phyloP scores from a whole-genome alignment of 495 filamentous ascomycete species.

The Penicillium salamii region DNA sequence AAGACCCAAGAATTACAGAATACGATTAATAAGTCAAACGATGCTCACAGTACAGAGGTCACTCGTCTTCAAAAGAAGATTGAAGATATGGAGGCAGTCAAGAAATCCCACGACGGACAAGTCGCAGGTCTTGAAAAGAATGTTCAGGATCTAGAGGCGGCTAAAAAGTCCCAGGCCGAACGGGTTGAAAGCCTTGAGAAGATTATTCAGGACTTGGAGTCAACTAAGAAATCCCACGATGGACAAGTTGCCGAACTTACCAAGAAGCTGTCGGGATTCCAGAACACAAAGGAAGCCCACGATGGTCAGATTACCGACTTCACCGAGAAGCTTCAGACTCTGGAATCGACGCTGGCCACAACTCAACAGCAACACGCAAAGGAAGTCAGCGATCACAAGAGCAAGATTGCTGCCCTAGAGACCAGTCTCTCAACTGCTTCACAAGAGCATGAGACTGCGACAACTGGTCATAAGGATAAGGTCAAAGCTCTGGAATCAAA shows the following conservation, averaged over 20 bases:
- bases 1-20: slow-evolving; percentile 49
- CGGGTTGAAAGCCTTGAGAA: slow-evolving; percentile 8
- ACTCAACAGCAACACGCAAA: not conserved
- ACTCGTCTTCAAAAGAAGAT: slow-evolving; percentile 47
- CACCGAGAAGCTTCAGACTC: slow-evolving; percentile 6
- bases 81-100: too few relatives aligned
- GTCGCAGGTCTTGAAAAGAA: slow-evolving; percentile 1
- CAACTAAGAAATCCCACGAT: slow-evolving; percentile 4
- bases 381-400: slow-evolving; percentile 45
- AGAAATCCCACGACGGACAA: slow-evolving; percentile 34
- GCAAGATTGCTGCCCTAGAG: slow-evolving; percentile 51
- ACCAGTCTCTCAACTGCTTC: slow-evolving; percentile 53
- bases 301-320: slow-evolving; percentile 4
- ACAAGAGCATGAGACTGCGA: slow-evolving; percentile 56
- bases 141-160: not conserved
- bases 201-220: not conserved
- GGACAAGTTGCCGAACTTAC: slow-evolving; percentile 6
- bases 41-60: slow-evolving; percentile 1
- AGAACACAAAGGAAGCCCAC: not conserved
- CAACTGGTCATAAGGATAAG: slow-evolving; percentile 53
- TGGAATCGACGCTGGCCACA: slow-evolving; percentile 43
- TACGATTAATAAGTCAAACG: slow-evolving; percentile 46
- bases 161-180: slow-evolving; percentile 2
- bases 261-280: not conserved
- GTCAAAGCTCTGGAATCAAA: slow-evolving; percentile 54